These are phyloP conservation scores for Cajanus cajan DNA, from an alignment of 306 rosid genomes.

Conservation along the genomic window DNA sequence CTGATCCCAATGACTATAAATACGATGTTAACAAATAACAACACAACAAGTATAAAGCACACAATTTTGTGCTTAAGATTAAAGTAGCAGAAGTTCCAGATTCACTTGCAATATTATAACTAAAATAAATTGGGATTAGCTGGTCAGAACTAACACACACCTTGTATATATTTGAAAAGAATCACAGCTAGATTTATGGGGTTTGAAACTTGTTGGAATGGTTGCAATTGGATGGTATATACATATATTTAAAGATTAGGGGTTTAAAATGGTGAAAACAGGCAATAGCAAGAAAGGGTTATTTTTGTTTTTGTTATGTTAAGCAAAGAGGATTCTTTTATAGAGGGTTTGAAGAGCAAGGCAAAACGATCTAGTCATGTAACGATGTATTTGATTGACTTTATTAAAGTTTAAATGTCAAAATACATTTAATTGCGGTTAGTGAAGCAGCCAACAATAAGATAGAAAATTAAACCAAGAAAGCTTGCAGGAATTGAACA, in stretches of 20 bases:
- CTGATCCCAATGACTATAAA: background rate
- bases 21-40: background rate
- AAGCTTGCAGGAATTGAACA: background rate
- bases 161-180: background rate
- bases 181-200: background rate
- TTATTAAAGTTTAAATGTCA: background rate
- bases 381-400: background rate
- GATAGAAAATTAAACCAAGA: background rate
- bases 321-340: background rate
- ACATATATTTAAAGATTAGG: too few species aligned
- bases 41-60: background rate
- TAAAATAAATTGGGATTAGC: background rate
- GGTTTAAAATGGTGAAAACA: too few species aligned
- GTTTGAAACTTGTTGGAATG: background rate
- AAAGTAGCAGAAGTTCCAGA: background rate
- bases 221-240: background rate
- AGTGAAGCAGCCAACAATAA: background rate
- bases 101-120: background rate
- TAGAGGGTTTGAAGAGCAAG: background rate
- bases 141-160: background rate
- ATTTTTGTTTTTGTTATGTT: background rate
- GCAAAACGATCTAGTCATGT: background rate
- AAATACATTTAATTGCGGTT: background rate
- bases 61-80: background rate
- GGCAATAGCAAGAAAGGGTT: background rate